Base-by-base conservation (phyloP, 2,329 filamentous ascomycete species). In the Xylaria sp. region DNA sequence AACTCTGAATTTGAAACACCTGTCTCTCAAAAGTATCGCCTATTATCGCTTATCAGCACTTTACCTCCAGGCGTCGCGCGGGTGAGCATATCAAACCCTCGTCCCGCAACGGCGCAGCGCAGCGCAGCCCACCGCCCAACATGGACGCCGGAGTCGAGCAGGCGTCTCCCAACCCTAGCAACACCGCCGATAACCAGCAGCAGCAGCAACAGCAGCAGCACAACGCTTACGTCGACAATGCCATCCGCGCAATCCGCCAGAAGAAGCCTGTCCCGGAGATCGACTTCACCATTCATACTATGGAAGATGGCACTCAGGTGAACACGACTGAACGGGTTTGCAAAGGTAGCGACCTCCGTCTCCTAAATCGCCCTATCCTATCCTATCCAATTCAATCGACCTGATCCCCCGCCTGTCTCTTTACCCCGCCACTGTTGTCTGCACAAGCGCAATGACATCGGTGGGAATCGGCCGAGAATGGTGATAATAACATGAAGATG, bases 221-320 rank as follows among this genome's bases (percentile, higher is more conserved):
- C 79, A 86, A 81, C 76, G 79, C 82, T 76, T 89, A 92, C 81
- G 88, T 98, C 79, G 93, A 97, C 84, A 95, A 93, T 88, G 92
- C 93, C 75, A 91, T 95, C 78, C 93, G 93, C 80, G 96, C 96
- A 69, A 94, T 99, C 78, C 90, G 91, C 81, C 90, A 98, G 77
- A 98, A 98, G 91, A 95, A 92, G 85, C 94, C 95, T 63, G 87
- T 97, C 59, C 96, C 96, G 67, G 95, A 98, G 86, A 98, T 99
- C 78, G 96, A 99, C 85, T 99, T 99, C 81, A 97, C 93, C 65
- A 90, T 99, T 78, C 96, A 99, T 82, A 96, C 92, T 71, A 98
- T 98, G 95, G 96, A 99, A 81, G 96, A 99, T 85, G 93, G 93
- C 78, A 90, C 89, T 62, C 93, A 97, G 84, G 96, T 99, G 79